These are phyloP conservation scores for Alternaria sp. DNA, from an alignment of 2,329 filamentous ascomycete genomes.

Conservation along the genomic window DNA sequence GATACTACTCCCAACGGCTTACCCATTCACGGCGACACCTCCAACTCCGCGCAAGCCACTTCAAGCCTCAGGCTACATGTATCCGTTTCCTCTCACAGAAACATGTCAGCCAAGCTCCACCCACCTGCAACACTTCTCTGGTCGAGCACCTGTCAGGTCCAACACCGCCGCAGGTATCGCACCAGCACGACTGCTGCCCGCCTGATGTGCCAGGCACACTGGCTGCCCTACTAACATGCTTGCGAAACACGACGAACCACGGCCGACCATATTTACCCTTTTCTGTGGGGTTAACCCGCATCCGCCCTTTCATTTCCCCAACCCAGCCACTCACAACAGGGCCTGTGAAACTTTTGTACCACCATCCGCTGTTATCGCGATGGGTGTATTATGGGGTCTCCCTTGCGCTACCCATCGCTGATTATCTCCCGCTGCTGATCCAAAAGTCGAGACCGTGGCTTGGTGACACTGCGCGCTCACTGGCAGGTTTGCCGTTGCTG, in stretches of 20 bases:
- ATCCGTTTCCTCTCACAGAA: not conserved
- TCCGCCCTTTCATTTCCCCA: slow-evolving; percentile 14
- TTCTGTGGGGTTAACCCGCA: slow-evolving; percentile 9
- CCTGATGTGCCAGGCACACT: not conserved
- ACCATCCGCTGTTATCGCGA: not conserved
- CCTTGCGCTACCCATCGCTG: slow-evolving; percentile 3
- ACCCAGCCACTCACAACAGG: not conserved
- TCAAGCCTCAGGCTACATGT: slow-evolving; percentile 1
- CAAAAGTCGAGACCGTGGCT: slow-evolving; percentile 8
- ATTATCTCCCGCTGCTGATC: slow-evolving; percentile 10
- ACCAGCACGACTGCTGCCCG: not conserved
- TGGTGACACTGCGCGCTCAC: not conserved
- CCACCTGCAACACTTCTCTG: not conserved
- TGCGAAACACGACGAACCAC: slow-evolving; percentile 11
- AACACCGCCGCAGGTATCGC: not conserved
- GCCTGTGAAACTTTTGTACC: not conserved
- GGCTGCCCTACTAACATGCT: not conserved
- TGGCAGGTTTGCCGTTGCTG: not conserved
- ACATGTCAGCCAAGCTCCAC: not conserved
- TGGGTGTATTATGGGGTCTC: not conserved
- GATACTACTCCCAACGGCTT: not conserved
- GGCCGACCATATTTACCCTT: slow-evolving; percentile 1
- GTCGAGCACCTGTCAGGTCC: not conserved
- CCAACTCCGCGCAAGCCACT: slow-evolving; percentile 4
- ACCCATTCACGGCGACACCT: slow-evolving; percentile 1